Conservation (phyloP, 2,329 filamentous ascomycete species). For the Allantophomopsis cytisporea region DNA sequence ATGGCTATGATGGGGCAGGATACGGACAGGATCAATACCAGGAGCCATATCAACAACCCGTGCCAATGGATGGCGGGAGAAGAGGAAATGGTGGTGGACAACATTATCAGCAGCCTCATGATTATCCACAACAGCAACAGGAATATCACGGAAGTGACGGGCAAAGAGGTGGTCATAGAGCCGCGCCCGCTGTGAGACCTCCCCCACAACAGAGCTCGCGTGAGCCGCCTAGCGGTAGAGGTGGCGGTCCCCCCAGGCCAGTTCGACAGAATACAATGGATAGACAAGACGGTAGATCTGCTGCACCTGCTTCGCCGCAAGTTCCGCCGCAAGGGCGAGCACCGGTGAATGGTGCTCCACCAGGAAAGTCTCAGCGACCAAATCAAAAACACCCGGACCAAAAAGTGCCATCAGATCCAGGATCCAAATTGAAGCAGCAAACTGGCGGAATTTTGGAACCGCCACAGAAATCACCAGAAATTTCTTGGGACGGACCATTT, state of each 20-base stretch:
- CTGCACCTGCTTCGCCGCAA: neutral
- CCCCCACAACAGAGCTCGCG: too few species aligned
- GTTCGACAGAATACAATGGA: constrained; percentile 6
- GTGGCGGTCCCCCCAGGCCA: constrained; percentile 8
- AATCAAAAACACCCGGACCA: too few species aligned
- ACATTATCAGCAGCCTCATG: neutral
- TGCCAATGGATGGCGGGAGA: constrained; percentile 12
- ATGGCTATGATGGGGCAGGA: constrained; percentile 5
- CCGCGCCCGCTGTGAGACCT: constrained; percentile 2
- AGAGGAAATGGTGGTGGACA: constrained; percentile 11
- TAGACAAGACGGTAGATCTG: neutral
- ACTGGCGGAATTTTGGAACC: constrained; percentile 8
- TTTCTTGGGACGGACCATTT: constrained; percentile 33
- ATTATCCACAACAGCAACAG: constrained; percentile 14
- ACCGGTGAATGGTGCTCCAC: too few species aligned
- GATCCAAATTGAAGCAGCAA: too few species aligned
- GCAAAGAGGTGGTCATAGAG: constrained; percentile 9
- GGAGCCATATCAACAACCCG: constrained; percentile 6
- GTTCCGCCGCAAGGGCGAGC: too few species aligned
- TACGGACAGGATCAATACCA: constrained; percentile 9
- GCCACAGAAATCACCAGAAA: constrained; percentile 22
- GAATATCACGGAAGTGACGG: constrained; percentile 14
- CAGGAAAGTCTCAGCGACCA: too few species aligned
- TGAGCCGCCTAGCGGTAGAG: too few species aligned
- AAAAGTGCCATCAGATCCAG: too few species aligned